These are phyloP conservation scores for Hericium rajendrae DNA, from an alignment of 768 basidiomycete genomes.

Conservation along the genomic window DNA sequence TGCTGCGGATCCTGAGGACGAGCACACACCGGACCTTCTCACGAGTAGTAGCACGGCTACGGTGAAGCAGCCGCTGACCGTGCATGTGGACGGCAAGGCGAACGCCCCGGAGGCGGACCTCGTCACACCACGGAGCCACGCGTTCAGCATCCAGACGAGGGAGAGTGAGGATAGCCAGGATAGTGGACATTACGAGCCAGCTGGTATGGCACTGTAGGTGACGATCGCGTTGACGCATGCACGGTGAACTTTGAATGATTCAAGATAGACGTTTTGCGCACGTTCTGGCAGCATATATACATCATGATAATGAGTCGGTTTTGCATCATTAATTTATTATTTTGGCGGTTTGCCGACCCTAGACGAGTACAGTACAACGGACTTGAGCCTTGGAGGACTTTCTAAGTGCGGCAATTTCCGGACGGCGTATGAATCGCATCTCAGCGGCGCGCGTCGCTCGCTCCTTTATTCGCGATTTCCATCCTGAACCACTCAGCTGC, in stretches of 20 bases:
- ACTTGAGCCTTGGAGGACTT: no score
- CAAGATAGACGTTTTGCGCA: not conserved
- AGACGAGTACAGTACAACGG: no score
- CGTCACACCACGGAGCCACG: not conserved
- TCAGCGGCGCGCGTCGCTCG: no score
- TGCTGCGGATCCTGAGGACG: not conserved
- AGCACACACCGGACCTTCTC: not conserved
- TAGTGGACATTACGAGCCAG: not conserved
- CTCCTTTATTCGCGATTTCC: no score
- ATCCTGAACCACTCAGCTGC: no score
- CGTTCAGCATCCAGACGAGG: not conserved
- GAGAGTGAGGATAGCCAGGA: not conserved
- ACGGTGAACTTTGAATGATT: not conserved
- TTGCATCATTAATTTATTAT: no score
- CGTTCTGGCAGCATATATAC: not conserved
- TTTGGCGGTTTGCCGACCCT: no score
- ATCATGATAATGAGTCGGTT: no score
- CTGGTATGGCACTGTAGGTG: not conserved
- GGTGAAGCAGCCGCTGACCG: not conserved
- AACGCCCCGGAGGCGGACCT: not conserved
- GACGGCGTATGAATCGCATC: no score
- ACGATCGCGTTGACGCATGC: not conserved
- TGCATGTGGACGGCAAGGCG: not conserved
- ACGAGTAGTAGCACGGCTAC: not conserved
- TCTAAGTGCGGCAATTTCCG: no score